These are phyloP conservation scores for Heterobasidion irregulare DNA, from an alignment of 1,284 basidiomycete species.

Conservation along the genomic window DNA sequence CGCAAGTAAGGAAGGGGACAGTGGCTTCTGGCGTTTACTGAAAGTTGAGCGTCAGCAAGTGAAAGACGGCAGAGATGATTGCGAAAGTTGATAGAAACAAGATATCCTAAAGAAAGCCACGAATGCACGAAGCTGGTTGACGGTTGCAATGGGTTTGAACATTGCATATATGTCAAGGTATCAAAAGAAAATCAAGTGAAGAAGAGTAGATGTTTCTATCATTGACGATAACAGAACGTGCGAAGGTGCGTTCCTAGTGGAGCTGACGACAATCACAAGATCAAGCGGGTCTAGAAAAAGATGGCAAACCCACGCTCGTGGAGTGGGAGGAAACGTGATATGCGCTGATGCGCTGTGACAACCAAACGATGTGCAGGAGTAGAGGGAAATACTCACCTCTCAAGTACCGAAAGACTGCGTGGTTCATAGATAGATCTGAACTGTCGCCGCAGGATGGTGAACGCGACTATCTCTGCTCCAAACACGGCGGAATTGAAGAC, in stretches of 20 bases:
- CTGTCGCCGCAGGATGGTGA: conserved; percentile 61
- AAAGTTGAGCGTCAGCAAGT: background rate
- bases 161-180: no score
- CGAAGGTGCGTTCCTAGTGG: no score
- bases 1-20: conserved; percentile 35
- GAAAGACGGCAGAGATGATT: background rate
- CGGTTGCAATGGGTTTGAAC: no score
- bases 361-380: background rate
- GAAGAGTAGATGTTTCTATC: no score
- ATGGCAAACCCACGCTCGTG: background rate
- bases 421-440: conserved; percentile 81
- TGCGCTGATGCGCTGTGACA: background rate
- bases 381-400: conserved; percentile 30
- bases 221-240: no score
- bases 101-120: background rate
- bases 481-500: conserved; percentile 67
- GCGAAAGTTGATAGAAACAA: background rate
- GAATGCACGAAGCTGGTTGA: background rate
- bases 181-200: no score
- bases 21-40: conserved; percentile 47
- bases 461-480: conserved; percentile 55
- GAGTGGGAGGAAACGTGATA: background rate
- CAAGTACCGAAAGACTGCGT: conserved; percentile 49
- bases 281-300: no score
- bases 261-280: no score